These are phyloP conservation scores for Pseudonitzschia delicatissima DNA, from an alignment of 108 stramenopile species.

Conservation along the genomic window DNA sequence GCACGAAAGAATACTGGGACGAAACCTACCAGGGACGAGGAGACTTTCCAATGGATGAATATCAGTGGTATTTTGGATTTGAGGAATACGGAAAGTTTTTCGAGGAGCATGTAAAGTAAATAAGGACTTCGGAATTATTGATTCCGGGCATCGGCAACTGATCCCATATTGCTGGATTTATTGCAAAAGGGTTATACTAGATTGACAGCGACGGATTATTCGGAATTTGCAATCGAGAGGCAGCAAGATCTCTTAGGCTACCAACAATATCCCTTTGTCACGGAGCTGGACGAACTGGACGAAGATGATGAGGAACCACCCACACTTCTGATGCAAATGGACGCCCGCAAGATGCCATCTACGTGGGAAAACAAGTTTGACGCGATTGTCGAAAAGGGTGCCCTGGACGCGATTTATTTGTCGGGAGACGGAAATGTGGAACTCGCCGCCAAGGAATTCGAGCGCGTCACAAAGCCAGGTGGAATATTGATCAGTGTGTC, in stretches of 20 bases:
- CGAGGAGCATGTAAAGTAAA: conserved; percentile 5
- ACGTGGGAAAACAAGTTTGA: conserved; percentile 61
- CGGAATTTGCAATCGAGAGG: conserved; percentile 66
- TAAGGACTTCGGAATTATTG: conserved; percentile 34
- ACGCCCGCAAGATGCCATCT: conserved; percentile 54
- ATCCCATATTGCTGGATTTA: conserved; percentile 68
- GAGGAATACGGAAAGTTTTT: conserved; percentile 43
- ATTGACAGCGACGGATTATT: conserved; percentile 74
- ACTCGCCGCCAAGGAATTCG: conserved; percentile 48
- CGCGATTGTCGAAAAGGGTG: conserved; percentile 74
- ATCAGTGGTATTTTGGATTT: conserved; percentile 75
- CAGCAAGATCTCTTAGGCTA: conserved; percentile 56
- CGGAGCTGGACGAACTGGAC: neutral
- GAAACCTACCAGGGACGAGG: conserved; percentile 73
- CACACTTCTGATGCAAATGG: conserved; percentile 43
- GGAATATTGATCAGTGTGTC: conserved; percentile 59
- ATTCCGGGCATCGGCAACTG: conserved; percentile 81
- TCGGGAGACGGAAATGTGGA: conserved; percentile 72
- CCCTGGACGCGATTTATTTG: conserved; percentile 78
- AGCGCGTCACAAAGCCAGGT: conserved; percentile 46
- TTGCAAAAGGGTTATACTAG: conserved; percentile 49
- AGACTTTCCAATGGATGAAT: conserved; percentile 73
- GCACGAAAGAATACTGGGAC: conserved; percentile 79
- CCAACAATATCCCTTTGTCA: conserved; percentile 5
- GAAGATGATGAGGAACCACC: neutral